These are phyloP conservation scores for Neoarthrinium moseri DNA, from an alignment of 2,329 filamentous ascomycete genomes.

Conservation along the genomic window DNA sequence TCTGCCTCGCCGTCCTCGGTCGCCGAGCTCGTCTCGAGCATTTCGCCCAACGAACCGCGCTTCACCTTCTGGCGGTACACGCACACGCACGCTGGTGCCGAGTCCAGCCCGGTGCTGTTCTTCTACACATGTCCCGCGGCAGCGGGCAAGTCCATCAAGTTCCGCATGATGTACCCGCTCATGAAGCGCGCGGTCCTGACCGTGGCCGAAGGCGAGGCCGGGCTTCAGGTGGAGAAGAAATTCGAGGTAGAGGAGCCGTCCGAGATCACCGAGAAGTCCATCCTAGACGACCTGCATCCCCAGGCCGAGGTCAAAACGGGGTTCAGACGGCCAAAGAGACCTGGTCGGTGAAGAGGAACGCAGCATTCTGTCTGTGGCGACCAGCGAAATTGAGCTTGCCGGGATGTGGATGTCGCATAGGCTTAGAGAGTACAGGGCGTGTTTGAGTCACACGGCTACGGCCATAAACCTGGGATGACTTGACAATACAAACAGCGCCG, in stretches of 20 bases:
- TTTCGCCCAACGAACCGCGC: constrained; percentile 68
- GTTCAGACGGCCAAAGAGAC: constrained; percentile 78
- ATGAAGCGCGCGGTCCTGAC: constrained; percentile 66
- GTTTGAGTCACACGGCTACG: too few species aligned
- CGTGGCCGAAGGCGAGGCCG: constrained; percentile 65
- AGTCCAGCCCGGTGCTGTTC: constrained; percentile 66
- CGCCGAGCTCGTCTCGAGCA: constrained; percentile 53
- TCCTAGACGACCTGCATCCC: constrained; percentile 68
- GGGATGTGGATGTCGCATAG: too few species aligned
- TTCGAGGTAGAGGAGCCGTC: constrained; percentile 66
- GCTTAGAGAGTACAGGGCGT: too few species aligned
- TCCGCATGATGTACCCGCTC: constrained; percentile 80
- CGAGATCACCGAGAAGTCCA: constrained; percentile 67
- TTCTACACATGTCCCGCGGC: constrained; percentile 78
- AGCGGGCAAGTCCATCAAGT: constrained; percentile 69
- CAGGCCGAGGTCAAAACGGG: constrained; percentile 63
- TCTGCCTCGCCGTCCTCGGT: constrained; percentile 53
- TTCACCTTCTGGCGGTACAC: constrained; percentile 75
- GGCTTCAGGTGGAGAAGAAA: constrained; percentile 67
- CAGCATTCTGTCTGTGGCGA: too few species aligned
- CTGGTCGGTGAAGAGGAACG: constrained; percentile 64
- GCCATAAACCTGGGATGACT: too few species aligned
- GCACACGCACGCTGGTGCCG: constrained; percentile 52
- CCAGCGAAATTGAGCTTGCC: too few species aligned
- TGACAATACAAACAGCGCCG: too few species aligned